phyloP scores from a whole-genome alignment of 768 basidiomycete species.

The Postia placenta region DNA sequence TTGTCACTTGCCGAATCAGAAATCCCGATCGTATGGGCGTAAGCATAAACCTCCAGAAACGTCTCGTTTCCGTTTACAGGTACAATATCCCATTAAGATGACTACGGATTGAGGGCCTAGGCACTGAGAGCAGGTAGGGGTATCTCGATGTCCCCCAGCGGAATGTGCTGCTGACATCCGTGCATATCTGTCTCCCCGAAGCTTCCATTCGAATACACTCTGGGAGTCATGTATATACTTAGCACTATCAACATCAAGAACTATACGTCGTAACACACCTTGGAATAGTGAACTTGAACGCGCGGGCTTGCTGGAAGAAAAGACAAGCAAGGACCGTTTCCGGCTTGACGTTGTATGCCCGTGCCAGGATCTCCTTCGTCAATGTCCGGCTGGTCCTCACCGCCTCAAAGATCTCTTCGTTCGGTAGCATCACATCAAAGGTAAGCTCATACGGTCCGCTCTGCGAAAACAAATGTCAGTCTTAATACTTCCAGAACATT shows the following conservation, averaged over 20 bases:
- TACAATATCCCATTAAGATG: too few relatives aligned
- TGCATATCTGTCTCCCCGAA: constrained; percentile 3
- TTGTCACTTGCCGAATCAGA: too few relatives aligned
- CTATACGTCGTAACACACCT: background rate
- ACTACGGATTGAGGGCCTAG: too few relatives aligned
- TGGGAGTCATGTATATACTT: background rate
- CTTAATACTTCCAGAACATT: background rate
- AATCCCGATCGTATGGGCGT: too few relatives aligned
- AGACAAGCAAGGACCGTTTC: background rate
- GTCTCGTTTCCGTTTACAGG: too few relatives aligned
- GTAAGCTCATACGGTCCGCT: constrained; percentile 1
- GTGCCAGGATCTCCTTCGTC: background rate
- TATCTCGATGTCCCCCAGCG: background rate
- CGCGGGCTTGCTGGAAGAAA: background rate
- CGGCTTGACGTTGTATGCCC: background rate
- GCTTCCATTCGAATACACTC: background rate
- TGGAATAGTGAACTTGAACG: constrained; percentile 2
- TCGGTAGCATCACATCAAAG: background rate
- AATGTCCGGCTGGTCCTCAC: background rate
- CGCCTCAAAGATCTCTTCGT: background rate
- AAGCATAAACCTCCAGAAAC: too few relatives aligned
- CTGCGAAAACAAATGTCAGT: background rate
- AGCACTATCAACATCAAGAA: background rate
- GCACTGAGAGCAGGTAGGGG: too few relatives aligned
- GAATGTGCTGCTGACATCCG: constrained; percentile 1